Evolutionary conservation across 306 rosid genomes (phyloP).

Genomic region (Cucurbita pepo): DNA sequence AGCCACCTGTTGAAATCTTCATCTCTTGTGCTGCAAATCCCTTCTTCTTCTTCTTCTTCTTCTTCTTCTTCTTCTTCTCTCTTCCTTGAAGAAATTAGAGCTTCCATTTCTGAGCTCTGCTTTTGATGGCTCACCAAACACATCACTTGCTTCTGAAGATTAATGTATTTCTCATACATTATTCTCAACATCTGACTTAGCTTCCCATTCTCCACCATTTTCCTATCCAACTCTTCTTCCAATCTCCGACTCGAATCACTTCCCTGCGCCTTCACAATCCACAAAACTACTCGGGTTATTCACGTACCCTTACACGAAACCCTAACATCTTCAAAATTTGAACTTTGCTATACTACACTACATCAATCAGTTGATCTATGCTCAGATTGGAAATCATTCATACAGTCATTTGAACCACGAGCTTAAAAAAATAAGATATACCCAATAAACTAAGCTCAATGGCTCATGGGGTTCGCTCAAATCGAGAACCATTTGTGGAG

Average conservation of each 20-base stretch:
- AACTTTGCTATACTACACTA: no score
- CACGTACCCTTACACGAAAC: no score
- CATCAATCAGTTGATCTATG: no score
- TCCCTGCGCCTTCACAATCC: background rate
- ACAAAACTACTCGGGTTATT: no score
- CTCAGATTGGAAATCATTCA: no score
- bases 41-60: background rate
- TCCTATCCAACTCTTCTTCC: conserved; percentile 36
- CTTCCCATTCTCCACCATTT: conserved; percentile 45
- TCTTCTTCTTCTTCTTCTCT: conserved; percentile 20
- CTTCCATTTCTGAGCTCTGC: conserved; percentile 11
- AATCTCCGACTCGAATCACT: background rate
- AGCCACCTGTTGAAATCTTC: conserved; percentile 24
- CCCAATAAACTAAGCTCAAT: no score
- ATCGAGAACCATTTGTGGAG: no score
- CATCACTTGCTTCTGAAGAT: conserved; percentile 24
- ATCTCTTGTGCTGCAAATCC: conserved; percentile 19
- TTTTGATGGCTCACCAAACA: conserved; percentile 15
- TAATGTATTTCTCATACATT: conserved; percentile 27
- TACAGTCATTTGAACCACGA: no score
- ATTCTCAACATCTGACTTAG: conserved; percentile 24
- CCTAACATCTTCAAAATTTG: no score
- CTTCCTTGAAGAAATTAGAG: conserved; percentile 15
- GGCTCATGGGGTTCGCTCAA: no score
- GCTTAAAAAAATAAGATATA: no score